Base-by-base conservation (phyloP, 768 basidiomycete genomes). In the Lactarius hengduanensis region DNA sequence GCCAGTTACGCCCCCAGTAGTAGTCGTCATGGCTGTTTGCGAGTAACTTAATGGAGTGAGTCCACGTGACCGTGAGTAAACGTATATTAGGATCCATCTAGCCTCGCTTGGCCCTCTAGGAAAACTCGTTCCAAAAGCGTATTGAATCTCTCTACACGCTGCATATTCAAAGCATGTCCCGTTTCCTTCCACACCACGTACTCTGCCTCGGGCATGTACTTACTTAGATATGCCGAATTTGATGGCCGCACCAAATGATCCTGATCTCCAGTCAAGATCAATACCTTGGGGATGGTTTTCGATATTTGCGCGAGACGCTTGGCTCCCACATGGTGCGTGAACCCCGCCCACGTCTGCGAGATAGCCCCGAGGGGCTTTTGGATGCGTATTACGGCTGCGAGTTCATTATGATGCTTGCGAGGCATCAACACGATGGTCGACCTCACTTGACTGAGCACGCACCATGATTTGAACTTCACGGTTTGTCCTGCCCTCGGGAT, bases 271-370 rank as follows among this genome's bases (percentile, higher is more conserved):
- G 87, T 89, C 20, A 91, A 72, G 61, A 84, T 86, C 36, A 81
- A 71, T 9, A 91, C 80, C 72, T 90, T 91, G 13, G 89, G 87
- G 22, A 92, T 82, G 4, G 78, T 77, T 0, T 75, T 72, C 0
- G 85, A 83, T 55, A 81, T 79, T 36, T 65, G 60, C 2, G 62
- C 67, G 15, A 80, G 72, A 2, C 75, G 74, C 2, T 71, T 72
- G 0, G 77, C 71, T 4, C 71, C 68, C 45, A 91, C 85, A 62
- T 81, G 72, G 72, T 93, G 91, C 0, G 86, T 88, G 0, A 90
- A 68, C 0, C 71, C 86, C 0, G 91, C 90, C 16, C 78, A 79
- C 84, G 89, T 86, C 74, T 94, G 93, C 11, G 88, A 91, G 20
- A 94, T 64, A 32, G 83, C 76, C 0, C 92, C 92, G n/a, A 83